Conservation (phyloP, 768 basidiomycete species). For the Collybiopsis luxurians region DNA sequence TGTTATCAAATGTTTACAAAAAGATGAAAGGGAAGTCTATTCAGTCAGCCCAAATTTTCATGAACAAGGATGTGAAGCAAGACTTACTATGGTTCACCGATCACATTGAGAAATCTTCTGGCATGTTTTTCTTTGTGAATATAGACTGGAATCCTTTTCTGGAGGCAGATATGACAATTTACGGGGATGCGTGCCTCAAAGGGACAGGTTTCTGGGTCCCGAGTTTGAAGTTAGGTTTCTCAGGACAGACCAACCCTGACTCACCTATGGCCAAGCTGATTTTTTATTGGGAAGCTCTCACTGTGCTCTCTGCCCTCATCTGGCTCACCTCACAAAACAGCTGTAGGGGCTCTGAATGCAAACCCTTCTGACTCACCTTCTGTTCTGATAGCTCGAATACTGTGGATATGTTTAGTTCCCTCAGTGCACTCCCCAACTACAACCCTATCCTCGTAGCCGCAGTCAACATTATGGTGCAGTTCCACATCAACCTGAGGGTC, state of each 20-base stretch:
- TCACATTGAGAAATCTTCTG: conserved; percentile 11
- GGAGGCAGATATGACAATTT: conserved; percentile 5
- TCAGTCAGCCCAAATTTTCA: conserved; percentile 5
- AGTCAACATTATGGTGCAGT: conserved; percentile 13
- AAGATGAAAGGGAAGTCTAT: conserved; percentile 21
- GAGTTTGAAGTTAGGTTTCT: neutral
- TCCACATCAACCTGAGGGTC: conserved; percentile 17
- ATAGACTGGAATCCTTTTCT: conserved; percentile 13
- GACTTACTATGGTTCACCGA: conserved; percentile 19
- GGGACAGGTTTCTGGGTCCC: conserved; percentile 11
- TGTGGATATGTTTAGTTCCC: conserved; percentile 14
- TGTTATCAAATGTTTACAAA: conserved; percentile 16
- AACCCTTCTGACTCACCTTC: conserved; percentile 5
- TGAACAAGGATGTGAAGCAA: conserved; percentile 13
- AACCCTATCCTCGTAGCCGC: conserved; percentile 21
- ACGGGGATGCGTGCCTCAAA: neutral
- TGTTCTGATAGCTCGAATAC: conserved; percentile 17
- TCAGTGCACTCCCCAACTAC: conserved; percentile 14
- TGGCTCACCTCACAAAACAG: neutral
- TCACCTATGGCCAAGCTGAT: neutral
- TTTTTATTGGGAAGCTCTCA: conserved; percentile 9
- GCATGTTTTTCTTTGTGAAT: conserved; percentile 17
- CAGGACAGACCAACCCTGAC: neutral
- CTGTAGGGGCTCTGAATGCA: neutral
- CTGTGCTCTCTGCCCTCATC: conserved; percentile 9